Base-by-base conservation (phyloP, 1,284 basidiomycete genomes). In the Trichosporon sp. region DNA sequence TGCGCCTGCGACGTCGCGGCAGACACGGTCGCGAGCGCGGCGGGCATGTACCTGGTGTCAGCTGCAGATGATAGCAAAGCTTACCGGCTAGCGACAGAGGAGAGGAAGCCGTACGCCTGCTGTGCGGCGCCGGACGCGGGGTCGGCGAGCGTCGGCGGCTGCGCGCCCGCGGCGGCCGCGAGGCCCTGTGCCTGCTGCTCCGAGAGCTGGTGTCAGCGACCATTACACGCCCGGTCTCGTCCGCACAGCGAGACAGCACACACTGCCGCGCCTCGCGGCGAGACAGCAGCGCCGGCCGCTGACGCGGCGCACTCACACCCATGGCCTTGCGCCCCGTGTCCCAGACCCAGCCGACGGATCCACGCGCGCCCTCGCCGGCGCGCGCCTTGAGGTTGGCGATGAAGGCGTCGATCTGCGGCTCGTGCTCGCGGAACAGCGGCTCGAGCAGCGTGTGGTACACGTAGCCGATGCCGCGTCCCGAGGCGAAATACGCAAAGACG, bases 381-480 rank as follows among this genome's bases (percentile, higher is more conserved):
- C 78, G 74, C 4, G 71, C 73, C 38, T 77, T 68, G 7, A 83
- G 69, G 35, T 72, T 75, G 25, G 75, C 80, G 67, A 92, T 86
- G 72, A 88, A 86, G 2, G 86, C 85, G 75, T 93, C 91, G 65
- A 93, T 86, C 34, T 89, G 86, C 3, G 81, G 82, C 78, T 92
- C 90, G 76, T 92, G 88, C 71, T 85, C 85, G 65, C 80, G 75
- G 77, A 90, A 87, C 81, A 89, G 89, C 0, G 91, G 91, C 58
- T 88, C 86, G 15, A 92, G 80, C 77, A 89, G 88, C 5, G 84
- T 83, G 67, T 85, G 83, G 83, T 90, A 93, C 68, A 93, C 83
- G 82, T 88, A 91, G 1, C 87, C 87, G 7, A 91, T 90, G 67
- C 90, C 91, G 90, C 92, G 68, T 82, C 91, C 89, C 13, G 91